phyloP scores from a whole-genome alignment of 2,329 filamentous ascomycete genomes.

The Colletotrichum sp. region DNA sequence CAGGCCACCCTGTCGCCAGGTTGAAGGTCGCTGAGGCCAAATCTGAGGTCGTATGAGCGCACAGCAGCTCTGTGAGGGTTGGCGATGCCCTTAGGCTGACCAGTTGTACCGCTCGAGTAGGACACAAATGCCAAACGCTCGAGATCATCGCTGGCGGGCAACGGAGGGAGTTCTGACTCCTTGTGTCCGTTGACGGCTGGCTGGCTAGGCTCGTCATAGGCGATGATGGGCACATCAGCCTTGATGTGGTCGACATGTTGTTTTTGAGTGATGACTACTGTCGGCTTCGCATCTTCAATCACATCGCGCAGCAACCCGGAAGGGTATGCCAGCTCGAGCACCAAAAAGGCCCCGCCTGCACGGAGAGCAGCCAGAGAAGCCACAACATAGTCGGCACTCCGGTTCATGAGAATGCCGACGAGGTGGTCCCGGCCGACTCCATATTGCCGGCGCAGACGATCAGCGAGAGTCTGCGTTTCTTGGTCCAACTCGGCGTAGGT shows the following conservation, averaged over 20 bases:
- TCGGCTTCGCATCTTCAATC: conserved; percentile 75
- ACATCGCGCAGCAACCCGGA: conserved; percentile 77
- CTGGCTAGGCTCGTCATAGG: conserved; percentile 59
- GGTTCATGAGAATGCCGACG: conserved; percentile 77
- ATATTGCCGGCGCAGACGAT: conserved; percentile 67
- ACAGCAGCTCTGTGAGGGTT: conserved; percentile 79
- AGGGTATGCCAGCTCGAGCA: conserved; percentile 81
- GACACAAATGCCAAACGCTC: conserved; percentile 81
- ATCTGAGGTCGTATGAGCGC: conserved; percentile 75
- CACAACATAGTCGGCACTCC: conserved; percentile 81
- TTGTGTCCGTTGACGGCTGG: conserved; percentile 14
- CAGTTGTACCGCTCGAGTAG: conserved; percentile 80
- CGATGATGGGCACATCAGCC: conserved; percentile 65
- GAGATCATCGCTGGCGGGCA: conserved; percentile 70
- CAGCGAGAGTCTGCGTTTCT: conserved; percentile 69
- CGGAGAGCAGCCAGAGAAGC: conserved; percentile 79
- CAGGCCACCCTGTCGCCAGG: conserved; percentile 83
- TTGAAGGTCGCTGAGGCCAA: conserved; percentile 70
- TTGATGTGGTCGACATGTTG: conserved; percentile 71
- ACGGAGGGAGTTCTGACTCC: conserved; percentile 38
- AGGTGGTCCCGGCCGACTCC: conserved; percentile 76
- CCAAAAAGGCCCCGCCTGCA: conserved; percentile 80
- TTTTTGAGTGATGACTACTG: conserved; percentile 72
- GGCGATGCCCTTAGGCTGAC: conserved; percentile 81
- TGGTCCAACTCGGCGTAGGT: conserved; percentile 77